phyloP scores from a whole-genome alignment of 768 basidiomycete genomes.

The Pleurotus giganteus region DNA sequence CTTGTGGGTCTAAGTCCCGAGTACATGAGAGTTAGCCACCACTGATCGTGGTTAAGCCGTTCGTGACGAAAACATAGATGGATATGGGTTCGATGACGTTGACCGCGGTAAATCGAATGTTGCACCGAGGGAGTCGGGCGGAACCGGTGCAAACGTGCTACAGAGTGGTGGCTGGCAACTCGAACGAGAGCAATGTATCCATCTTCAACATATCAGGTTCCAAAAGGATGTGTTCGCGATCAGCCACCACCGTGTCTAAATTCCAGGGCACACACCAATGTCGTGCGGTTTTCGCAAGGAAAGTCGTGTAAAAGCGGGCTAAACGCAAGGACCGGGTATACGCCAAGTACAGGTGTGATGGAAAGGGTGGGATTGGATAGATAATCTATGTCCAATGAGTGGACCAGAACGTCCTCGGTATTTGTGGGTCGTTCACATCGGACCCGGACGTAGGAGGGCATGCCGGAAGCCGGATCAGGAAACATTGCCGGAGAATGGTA shows the following conservation, averaged over 20 bases:
- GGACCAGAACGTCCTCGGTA: conserved; percentile 4
- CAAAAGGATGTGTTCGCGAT: not conserved
- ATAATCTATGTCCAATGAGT: conserved; percentile 4
- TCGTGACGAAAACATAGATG: not conserved
- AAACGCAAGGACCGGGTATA: conserved; percentile 4
- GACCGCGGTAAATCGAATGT: conserved; percentile 7
- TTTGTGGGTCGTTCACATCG: conserved; percentile 3
- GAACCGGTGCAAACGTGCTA: conserved; percentile 3
- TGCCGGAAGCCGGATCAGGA: not conserved
- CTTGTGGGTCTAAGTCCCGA: conserved; percentile 8
- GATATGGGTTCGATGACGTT: not conserved
- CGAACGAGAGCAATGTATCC: not conserved
- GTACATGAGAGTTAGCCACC: not conserved
- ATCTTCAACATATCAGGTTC: not conserved
- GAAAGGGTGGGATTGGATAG: not conserved
- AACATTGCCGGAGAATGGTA: not conserved
- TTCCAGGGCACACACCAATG: not conserved
- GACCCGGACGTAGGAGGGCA: not conserved
- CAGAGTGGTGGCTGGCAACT: not conserved
- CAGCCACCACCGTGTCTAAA: not conserved
- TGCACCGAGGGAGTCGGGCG: conserved; percentile 6
- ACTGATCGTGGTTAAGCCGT: not conserved
- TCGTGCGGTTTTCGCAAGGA: not conserved
- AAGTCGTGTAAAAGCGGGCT: not conserved
- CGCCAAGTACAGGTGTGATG: not conserved